Evolutionary conservation across 345 rosid genomes (phyloP).

Genomic region (Chamaenerion angustifolium): DNA sequence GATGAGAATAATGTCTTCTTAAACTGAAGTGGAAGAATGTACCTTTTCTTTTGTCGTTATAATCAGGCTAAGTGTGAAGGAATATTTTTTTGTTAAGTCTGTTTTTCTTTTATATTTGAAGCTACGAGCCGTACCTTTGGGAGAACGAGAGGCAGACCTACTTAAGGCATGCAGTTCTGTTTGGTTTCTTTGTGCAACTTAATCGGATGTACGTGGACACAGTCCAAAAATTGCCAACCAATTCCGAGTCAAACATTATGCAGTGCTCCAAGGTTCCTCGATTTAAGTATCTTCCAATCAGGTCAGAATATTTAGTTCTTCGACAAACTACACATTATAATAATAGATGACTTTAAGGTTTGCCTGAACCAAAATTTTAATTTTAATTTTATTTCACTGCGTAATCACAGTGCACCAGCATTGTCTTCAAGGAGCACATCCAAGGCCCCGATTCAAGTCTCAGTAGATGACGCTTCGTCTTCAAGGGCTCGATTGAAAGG

Average conservation of each 20-base stretch:
- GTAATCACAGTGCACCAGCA: constrained; percentile 55
- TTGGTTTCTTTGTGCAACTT: constrained; percentile 97
- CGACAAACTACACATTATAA: no score
- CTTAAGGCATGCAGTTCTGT: constrained; percentile 86
- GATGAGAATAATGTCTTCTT: no score
- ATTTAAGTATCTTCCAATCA: constrained; percentile 93
- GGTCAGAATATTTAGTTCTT: constrained; percentile 21
- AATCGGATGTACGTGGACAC: constrained; percentile 81
- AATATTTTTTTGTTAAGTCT: no score
- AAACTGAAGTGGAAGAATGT: no score
- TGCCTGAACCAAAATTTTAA: no score
- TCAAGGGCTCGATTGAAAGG: constrained; percentile 54
- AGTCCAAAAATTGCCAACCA: constrained; percentile 74
- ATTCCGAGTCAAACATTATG: constrained; percentile 90
- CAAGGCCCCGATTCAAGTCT: constrained; percentile 36
- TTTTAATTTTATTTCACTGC: constrained; percentile 1
- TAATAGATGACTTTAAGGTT: no score
- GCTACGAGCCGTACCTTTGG: constrained; percentile 93
- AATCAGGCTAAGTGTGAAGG: no score
- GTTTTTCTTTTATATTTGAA: constrained; percentile 10
- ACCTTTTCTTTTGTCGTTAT: no score
- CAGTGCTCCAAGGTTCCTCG: constrained; percentile 88
- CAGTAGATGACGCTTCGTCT: constrained; percentile 31
- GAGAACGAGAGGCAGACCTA: constrained; percentile 89
- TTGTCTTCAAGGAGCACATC: constrained; percentile 61